A percentile compares a stretch with the other conserved stretches of the same genome.
Evolutionary conservation across 257 asterid species (phyloP).

Genomic region (Lycium barbarum): DNA sequence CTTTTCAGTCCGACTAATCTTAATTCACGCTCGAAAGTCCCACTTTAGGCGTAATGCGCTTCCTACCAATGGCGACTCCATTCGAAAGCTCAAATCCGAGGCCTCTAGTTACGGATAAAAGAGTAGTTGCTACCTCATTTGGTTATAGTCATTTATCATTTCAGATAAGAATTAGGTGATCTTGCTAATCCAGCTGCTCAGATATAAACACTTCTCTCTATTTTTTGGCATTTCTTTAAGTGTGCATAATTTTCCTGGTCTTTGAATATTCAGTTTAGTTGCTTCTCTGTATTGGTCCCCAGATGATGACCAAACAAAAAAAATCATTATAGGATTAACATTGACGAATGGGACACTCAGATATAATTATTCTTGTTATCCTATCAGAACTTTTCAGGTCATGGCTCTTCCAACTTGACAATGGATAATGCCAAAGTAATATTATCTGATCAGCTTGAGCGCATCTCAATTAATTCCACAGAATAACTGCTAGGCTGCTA

Average conservation of each 20-base stretch:
- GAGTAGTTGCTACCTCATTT: background rate
- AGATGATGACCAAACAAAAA: background rate
- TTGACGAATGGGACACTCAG: background rate
- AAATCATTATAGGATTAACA: background rate
- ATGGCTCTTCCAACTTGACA: constrained; percentile 27
- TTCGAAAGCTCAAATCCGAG: background rate
- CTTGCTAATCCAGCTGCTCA: background rate
- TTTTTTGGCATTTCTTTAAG: constrained; percentile 6
- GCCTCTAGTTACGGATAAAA: background rate
- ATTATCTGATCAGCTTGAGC: background rate
- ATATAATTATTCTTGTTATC: constrained; percentile 3
- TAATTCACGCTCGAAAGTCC: too few relatives aligned
- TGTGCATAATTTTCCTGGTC: background rate
- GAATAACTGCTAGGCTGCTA: background rate
- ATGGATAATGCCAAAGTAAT: background rate
- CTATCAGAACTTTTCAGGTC: constrained; percentile 8
- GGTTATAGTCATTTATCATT: background rate
- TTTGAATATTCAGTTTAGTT: constrained; percentile 1
- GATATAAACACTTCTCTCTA: background rate
- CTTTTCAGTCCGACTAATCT: too few relatives aligned
- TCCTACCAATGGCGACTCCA: background rate
- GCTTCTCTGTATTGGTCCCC: background rate
- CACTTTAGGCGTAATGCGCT: background rate
- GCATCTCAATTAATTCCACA: background rate
- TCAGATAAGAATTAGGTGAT: background rate